Percentiles rank a stretch among this genome's conserved stretches.
Conservation (phyloP, 768 basidiomycete genomes). For the Infundibulicybe gibba region DNA sequence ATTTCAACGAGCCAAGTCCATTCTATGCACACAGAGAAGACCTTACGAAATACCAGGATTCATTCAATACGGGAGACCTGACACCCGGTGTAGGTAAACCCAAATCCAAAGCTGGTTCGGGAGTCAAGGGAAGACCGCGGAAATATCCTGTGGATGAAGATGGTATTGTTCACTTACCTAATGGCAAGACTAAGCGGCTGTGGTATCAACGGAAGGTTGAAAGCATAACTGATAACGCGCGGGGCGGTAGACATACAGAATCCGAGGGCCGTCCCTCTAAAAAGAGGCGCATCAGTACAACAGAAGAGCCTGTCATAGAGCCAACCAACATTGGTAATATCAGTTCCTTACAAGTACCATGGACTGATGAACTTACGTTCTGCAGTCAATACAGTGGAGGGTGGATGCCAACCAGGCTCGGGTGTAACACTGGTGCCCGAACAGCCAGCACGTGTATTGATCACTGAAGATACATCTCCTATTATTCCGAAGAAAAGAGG, state of each 20-base stretch:
- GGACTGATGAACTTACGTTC: too few species aligned
- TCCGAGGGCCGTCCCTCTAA: slow-evolving; percentile 12
- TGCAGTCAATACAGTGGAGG: too few species aligned
- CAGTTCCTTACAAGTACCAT: too few species aligned
- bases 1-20: slow-evolving; percentile 31
- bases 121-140: slow-evolving; percentile 55
- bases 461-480: too few species aligned
- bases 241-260: slow-evolving; percentile 7
- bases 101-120: slow-evolving; percentile 16
- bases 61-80: too few species aligned
- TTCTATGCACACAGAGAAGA: slow-evolving; percentile 51
- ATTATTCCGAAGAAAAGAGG: too few species aligned
- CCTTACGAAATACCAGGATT: slow-evolving; percentile 45
- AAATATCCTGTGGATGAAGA: slow-evolving; percentile 27
- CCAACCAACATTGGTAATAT: too few species aligned
- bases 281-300: slow-evolving; percentile 17
- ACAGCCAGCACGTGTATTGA: too few species aligned
- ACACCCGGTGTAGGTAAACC: slow-evolving; percentile 30
- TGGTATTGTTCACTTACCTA: not conserved
- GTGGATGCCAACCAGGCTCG: too few species aligned
- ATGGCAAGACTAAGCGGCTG: slow-evolving; percentile 12
- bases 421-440: too few species aligned
- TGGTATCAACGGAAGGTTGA: slow-evolving; percentile 12
- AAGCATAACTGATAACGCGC: slow-evolving; percentile 1
- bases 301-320: not conserved